Base-by-base conservation (phyloP, 352 stramenopile species). In the Phytophthora gonapodyides region DNA sequence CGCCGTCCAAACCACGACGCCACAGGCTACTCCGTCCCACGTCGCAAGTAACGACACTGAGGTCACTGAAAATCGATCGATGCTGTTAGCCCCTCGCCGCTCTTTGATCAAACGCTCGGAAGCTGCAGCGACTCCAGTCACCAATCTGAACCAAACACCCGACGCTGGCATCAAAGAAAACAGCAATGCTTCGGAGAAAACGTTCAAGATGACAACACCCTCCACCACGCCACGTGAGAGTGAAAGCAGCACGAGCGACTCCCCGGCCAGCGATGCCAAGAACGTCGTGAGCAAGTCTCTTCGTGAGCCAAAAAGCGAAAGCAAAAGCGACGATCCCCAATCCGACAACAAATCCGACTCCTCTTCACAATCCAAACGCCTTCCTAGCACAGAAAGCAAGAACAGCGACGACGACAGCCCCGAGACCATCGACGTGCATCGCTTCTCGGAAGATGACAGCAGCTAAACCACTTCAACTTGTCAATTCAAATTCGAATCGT, bases 381-480 rank as follows among this genome's bases (percentile, higher is more conserved):
- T 12, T 30, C 17, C n/a, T 9, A 36, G 3, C n/a, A 24, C 19
- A 6, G 45, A 68, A 8, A 58, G 45, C 34, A 64, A 68, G 54
- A 21, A 48, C 36, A 37, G n/a, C n/a, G 51, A 56, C 2, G 45
- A 48, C 13, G 41, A 44, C 19, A 45, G 6, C 17, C 44, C 37
- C 10, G 45, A 63, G 38, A 42, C 38, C n/a, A 45, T 49, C 38
- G 40, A 64, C 21, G 24, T 56, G 8, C 27, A 50, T 16, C 12
- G 9, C 16, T 63, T 62, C 27, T 68, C 45, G 6, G 52, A 61
- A 42, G 44, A 54, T 7, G 13, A 45, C 5, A 46, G 10, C 12
- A 61, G 45, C 35, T 36, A 53, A 57, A 49, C 40, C 48, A 60
- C 56, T 63, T 63, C 56, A 62, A 62, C 55, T 47, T 62, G 21